Conservation (phyloP, 2,329 filamentous ascomycete species). For the Diatrype stigma region DNA sequence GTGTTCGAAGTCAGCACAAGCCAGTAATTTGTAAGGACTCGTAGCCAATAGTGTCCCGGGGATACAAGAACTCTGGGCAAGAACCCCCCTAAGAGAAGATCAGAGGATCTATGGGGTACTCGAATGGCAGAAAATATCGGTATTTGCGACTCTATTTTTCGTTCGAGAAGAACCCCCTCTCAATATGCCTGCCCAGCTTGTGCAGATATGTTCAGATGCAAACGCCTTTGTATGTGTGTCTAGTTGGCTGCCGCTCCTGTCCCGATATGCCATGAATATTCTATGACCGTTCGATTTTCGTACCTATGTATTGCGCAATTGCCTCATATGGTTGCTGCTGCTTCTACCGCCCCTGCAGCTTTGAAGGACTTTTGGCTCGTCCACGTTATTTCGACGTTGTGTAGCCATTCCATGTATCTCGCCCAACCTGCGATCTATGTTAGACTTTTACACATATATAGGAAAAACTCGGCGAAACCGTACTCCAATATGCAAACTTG, state of each 20-base stretch:
- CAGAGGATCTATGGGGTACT: no score
- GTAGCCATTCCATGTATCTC: conserved; percentile 92
- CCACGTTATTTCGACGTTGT: conserved; percentile 67
- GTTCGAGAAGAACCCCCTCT: background rate
- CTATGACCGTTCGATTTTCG: background rate
- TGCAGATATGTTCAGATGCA: background rate
- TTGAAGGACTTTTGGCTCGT: conserved; percentile 62
- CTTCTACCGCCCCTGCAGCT: conserved; percentile 59
- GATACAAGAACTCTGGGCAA: no score
- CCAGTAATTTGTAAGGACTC: no score
- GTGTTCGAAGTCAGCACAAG: no score
- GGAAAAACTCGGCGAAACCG: conserved; percentile 28
- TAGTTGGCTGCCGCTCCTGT: background rate
- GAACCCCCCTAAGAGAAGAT: no score
- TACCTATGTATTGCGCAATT: background rate
- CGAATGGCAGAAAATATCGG: no score
- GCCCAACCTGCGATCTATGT: conserved; percentile 65
- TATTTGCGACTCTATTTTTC: background rate
- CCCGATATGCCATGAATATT: background rate
- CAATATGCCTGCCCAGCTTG: background rate
- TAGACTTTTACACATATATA: background rate
- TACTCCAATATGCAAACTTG: conserved; percentile 96
- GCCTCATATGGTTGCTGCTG: conserved; percentile 49
- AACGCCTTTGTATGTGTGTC: background rate
- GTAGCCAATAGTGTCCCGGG: no score